phyloP scores from a whole-genome alignment of 116 monocot species.

The Phalaenopsis hybrid region DNA sequence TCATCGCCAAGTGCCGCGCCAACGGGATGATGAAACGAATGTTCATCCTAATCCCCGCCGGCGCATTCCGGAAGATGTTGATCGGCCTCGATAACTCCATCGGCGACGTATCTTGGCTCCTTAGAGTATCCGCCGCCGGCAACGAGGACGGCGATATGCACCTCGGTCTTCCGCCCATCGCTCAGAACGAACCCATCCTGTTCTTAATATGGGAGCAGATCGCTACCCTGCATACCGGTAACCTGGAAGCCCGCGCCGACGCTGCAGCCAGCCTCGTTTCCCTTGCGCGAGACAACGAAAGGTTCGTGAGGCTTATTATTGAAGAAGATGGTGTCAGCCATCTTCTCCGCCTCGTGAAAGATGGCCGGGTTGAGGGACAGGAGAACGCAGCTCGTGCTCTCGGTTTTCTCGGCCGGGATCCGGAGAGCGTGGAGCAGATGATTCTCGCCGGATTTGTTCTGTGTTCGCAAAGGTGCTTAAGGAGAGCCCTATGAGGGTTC shows the following conservation, averaged over 20 bases:
- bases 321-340: conserved; percentile 83
- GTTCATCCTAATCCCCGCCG: conserved; percentile 73
- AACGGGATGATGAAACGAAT: conserved; percentile 49
- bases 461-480: conserved; percentile 79
- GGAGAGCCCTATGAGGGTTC: conserved; percentile 79
- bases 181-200: conserved; percentile 85
- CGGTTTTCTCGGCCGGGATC: conserved; percentile 66
- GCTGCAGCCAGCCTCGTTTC: conserved; percentile 75
- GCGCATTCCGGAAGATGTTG: conserved; percentile 67
- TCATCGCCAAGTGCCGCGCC: conserved; percentile 65
- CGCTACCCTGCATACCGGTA: conserved; percentile 67
- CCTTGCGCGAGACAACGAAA: conserved; percentile 80
- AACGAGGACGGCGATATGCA: conserved; percentile 44
- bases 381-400: conserved; percentile 68
- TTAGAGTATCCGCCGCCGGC: conserved; percentile 63
- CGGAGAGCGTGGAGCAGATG: conserved; percentile 81
- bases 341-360: conserved; percentile 71
- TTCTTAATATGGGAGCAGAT: conserved; percentile 94
- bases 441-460: conserved; percentile 61
- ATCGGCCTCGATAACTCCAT: conserved; percentile 78
- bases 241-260: conserved; percentile 44
- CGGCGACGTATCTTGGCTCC: conserved; percentile 90
- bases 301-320: conserved; percentile 81
- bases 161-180: conserved; percentile 86
- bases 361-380: conserved; percentile 73